Evolutionary conservation across 768 basidiomycete species (phyloP), one percentile per base, ranked within the genome.

Genomic region (Fistulinella prunicolor): DNA sequence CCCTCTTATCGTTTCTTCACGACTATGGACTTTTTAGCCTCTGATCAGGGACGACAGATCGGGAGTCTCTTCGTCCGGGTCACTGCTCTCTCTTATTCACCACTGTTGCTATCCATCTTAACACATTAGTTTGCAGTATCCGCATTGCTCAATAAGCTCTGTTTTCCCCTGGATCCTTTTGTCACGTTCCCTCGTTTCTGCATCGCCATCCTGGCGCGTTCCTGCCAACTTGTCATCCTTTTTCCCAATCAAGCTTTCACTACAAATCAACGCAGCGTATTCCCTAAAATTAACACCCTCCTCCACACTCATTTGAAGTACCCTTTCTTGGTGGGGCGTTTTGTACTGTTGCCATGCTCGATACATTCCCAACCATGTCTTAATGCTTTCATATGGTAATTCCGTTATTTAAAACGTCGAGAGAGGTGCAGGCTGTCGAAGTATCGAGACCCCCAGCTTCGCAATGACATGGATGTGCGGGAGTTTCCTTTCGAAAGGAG

Each of bases 361-460:
- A 62, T 68, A 66, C 58, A 59, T 57, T 57, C 54, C 55, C 58
- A 44, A 3, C 66, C 62, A 66, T 67, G 65, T 67, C 58, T 46
- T 68, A 68, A 67, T 67, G 57, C 54, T 57, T 66, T 65, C 60
- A 44, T 68, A 68, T 69, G 63, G 61, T 67, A 67, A 63, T 64
- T 37, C 36, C 29, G 49, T 63, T 56, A 59, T 64, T 64, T 43
- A 55, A 65, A 62, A 14, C 38, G 28, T 49, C 42, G 45, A 45
- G 50, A 21, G 50, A 44, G 47, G 39, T 46, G 53, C 41, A 38
- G 23, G 32, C 22, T n/a, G 17, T 51, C 47, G 46, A 47, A 51
- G 35, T 21, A 39, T 36, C 44, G 36, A 22, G 12, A 10, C 40
- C 38, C 36, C 46, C 43, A 51, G 49, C 49, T 50, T 47, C 49